phyloP scores from a whole-genome alignment of 129 eudicot species.

The Apium graveolens region DNA sequence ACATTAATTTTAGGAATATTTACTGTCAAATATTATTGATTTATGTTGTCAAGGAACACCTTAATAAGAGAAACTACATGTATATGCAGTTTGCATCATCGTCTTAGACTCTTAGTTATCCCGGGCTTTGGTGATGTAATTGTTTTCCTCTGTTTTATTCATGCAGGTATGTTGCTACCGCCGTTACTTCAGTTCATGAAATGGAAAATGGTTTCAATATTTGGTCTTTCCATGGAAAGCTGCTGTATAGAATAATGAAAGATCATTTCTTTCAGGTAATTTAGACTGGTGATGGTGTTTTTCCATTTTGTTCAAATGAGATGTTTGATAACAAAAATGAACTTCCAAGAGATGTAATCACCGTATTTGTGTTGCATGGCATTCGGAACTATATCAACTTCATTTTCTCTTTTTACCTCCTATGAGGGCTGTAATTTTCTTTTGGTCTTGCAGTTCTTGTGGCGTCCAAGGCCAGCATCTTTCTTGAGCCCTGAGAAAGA shows the following conservation, averaged over 20 bases:
- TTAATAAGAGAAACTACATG: not conserved
- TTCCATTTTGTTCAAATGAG: not conserved
- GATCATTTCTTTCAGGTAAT: slow-evolving; percentile 90
- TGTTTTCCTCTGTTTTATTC: not conserved
- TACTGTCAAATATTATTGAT: too few relatives aligned
- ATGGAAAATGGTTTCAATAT: slow-evolving; percentile 93
- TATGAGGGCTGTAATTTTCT: not conserved
- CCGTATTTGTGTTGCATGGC: not conserved
- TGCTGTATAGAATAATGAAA: slow-evolving; percentile 63
- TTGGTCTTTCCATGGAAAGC: slow-evolving; percentile 85
- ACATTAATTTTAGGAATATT: too few relatives aligned
- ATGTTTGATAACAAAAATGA: not conserved
- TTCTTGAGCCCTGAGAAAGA: slow-evolving; percentile 74
- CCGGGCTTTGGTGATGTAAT: not conserved
- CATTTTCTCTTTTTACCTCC: not conserved
- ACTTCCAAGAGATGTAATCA: not conserved
- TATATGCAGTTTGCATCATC: not conserved
- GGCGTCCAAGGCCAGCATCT: slow-evolving; percentile 90
- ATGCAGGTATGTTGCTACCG: slow-evolving; percentile 73
- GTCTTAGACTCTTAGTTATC: not conserved
- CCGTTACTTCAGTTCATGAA: slow-evolving; percentile 86
- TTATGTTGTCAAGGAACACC: not conserved
- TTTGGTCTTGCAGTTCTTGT: slow-evolving; percentile 39
- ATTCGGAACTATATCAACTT: not conserved
- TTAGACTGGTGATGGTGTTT: not conserved